phyloP scores from a whole-genome alignment of 306 rosid genomes.

The Rubus idaeus region DNA sequence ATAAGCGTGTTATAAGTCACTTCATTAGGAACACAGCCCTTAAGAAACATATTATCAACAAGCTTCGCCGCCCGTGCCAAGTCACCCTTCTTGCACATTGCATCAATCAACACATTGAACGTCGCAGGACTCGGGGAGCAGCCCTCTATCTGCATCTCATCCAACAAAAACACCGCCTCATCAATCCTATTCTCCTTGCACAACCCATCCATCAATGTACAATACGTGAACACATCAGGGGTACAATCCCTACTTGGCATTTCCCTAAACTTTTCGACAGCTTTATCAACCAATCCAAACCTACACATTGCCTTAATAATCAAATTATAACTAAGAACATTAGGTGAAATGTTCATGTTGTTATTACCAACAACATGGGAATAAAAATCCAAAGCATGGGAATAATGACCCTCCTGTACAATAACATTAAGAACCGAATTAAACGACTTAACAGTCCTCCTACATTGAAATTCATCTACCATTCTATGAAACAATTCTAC shows the following conservation, averaged over 20 bases:
- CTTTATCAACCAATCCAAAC: constrained; percentile 74
- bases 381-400: constrained; percentile 61
- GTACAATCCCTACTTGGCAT: constrained; percentile 56
- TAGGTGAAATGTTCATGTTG: constrained; percentile 46
- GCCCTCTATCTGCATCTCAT: constrained; percentile 93
- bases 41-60: constrained; percentile 88
- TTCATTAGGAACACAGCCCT: constrained; percentile 85
- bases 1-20: constrained; percentile 78
- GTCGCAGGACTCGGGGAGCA: constrained; percentile 58
- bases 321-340: constrained; percentile 75
- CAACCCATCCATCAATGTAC: constrained; percentile 87
- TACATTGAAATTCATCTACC: constrained; percentile 70
- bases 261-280: constrained; percentile 66
- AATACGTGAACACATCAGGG: constrained; percentile 70
- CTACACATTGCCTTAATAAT: constrained; percentile 82
- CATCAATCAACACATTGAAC: constrained; percentile 79
- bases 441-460: constrained; percentile 69
- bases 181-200: constrained; percentile 72
- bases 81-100: constrained; percentile 81
- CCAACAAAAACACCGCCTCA: constrained; percentile 75
- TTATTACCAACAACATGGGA: constrained; percentile 34
- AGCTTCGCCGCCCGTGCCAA: constrained; percentile 74
- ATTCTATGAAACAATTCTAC: constrained; percentile 72
- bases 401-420: constrained; percentile 54
- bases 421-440: constrained; percentile 91